A percentile compares a stretch with the other conserved stretches of the same genome.
Conservation (phyloP, 176 grass and related monocot species). For the Cenchrus americanus region DNA sequence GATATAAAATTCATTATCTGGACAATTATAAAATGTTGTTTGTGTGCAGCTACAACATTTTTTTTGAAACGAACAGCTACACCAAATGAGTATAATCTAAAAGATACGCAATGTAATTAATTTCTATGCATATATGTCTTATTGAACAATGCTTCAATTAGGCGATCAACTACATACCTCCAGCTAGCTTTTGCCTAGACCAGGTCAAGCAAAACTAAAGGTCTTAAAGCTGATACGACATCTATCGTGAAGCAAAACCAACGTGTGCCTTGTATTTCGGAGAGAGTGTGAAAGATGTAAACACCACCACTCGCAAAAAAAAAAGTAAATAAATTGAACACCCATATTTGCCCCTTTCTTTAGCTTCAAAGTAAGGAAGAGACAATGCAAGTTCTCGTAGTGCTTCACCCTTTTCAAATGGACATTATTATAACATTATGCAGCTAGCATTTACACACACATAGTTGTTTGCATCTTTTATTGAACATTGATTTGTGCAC, state of each 20-base stretch:
- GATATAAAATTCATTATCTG: neutral
- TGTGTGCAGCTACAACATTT: neutral
- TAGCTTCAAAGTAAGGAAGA: neutral
- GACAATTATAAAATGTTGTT: neutral
- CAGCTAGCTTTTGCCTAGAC: neutral
- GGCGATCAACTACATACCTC: neutral
- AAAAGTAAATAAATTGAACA: neutral
- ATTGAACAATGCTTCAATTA: neutral
- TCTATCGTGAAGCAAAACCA: neutral
- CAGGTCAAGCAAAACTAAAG: neutral
- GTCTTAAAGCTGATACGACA: neutral
- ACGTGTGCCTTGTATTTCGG: too few relatives aligned
- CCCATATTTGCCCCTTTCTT: neutral
- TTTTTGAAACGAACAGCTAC: neutral
- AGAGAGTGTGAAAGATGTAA: neutral
- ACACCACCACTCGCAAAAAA: too few relatives aligned
- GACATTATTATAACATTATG: neutral
- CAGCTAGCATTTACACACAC: conserved; percentile 10
- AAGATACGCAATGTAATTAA: neutral
- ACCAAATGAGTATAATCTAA: neutral
- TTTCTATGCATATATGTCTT: neutral
- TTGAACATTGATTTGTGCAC: neutral
- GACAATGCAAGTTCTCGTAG: neutral
- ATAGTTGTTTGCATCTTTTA: conserved; percentile 1
- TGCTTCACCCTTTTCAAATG: neutral